A percentile compares a stretch with the other conserved stretches of the same genome.
Evolutionary conservation across 2,329 filamentous ascomycete species (phyloP).

Genomic region (Colletotrichum viniferum): DNA sequence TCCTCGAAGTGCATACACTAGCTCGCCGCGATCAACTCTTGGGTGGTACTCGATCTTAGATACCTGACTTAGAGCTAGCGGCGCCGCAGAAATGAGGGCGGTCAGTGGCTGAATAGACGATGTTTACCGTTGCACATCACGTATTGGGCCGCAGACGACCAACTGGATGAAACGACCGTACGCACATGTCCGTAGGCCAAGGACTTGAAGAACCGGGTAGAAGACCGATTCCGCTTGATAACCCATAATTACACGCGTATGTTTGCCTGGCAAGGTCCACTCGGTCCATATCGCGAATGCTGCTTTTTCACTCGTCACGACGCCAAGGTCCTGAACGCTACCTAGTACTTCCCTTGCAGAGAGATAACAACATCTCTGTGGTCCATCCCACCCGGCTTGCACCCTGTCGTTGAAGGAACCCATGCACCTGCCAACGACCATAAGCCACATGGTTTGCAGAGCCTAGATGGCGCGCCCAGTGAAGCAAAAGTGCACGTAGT

Average conservation of each 20-base stretch:
- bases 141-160: neutral
- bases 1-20: neutral
- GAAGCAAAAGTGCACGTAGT: neutral
- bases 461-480: neutral
- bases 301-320: neutral
- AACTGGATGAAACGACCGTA: neutral
- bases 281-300: neutral
- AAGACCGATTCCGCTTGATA: neutral
- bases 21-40: neutral
- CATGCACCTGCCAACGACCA: neutral
- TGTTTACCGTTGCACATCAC: neutral
- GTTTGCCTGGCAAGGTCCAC: neutral
- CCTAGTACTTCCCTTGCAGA: neutral
- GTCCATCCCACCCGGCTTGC: neutral
- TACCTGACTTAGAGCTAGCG: neutral
- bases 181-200: neutral
- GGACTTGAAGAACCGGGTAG: neutral
- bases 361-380: neutral
- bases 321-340: neutral
- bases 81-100: neutral
- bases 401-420: neutral
- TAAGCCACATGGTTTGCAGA: neutral
- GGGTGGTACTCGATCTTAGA: neutral
- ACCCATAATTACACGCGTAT: neutral
- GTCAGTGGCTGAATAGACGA: neutral